These are phyloP conservation scores for Apiospora koreana DNA, from an alignment of 2,329 filamentous ascomycete species.

Conservation along the genomic window DNA sequence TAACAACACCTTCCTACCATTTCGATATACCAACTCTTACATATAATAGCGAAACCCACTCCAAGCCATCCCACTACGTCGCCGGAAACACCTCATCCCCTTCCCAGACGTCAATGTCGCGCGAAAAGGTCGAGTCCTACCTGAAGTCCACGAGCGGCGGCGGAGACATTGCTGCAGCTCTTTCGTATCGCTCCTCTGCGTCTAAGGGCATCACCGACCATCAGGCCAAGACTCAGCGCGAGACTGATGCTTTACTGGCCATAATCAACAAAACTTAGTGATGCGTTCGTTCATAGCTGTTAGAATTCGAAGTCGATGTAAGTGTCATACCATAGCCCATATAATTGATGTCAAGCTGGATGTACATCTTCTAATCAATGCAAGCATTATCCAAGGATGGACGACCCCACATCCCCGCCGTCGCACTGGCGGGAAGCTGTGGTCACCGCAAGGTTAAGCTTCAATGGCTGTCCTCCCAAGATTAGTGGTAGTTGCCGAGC, in stretches of 20 bases:
- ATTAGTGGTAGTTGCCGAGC: too few relatives aligned
- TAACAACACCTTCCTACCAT: background rate
- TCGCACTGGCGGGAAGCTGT: too few relatives aligned
- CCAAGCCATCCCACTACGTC: background rate
- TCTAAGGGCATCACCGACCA: slow-evolving; percentile 1
- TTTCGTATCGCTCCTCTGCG: slow-evolving; percentile 10
- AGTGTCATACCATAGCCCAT: background rate
- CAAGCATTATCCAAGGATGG: background rate
- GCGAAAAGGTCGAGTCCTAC: slow-evolving; percentile 15
- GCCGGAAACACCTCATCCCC: background rate
- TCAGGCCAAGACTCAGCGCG: background rate
- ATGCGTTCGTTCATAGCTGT: too few relatives aligned
- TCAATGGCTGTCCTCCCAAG: background rate
- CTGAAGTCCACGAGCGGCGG: slow-evolving; percentile 13
- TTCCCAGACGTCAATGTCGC: background rate
- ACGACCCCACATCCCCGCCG: background rate
- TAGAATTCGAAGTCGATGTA: background rate
- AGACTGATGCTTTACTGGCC: background rate
- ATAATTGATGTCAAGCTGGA: too few relatives aligned
- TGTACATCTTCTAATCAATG: too few relatives aligned
- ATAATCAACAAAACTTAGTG: background rate
- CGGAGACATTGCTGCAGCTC: slow-evolving; percentile 19
- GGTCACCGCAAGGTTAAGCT: too few relatives aligned
- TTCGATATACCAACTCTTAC: background rate
- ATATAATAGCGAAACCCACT: background rate